These are phyloP conservation scores for Fraxinus americana DNA, from an alignment of 257 asterid genomes.

Conservation along the genomic window DNA sequence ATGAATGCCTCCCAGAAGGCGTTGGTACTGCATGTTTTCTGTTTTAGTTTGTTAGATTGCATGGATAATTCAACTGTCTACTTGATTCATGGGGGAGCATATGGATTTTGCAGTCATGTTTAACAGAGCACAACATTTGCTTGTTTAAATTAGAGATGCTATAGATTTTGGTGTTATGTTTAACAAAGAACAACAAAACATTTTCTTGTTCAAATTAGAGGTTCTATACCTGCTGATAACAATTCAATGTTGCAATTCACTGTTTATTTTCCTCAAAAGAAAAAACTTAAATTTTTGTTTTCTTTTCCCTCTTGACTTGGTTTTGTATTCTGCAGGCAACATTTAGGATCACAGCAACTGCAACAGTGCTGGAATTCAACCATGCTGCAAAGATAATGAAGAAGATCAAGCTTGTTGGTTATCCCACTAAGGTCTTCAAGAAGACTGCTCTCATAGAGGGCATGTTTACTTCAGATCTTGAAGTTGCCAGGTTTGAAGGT, in stretches of 20 bases:
- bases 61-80: not conserved
- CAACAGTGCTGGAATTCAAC: conserved; percentile 88
- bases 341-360: conserved; percentile 94
- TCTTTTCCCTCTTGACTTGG: conserved; percentile 9
- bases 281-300: not conserved
- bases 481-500: conserved; percentile 97
- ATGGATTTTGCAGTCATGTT: not conserved
- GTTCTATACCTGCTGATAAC: not conserved
- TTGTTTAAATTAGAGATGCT: not conserved
- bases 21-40: not conserved
- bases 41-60: not conserved
- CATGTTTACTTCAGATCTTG: conserved; percentile 99
- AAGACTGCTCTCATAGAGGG: conserved; percentile 92
- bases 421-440: conserved; percentile 87
- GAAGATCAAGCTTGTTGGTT: conserved; percentile 89
- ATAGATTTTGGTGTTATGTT: not conserved
- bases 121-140: not conserved
- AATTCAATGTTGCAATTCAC: not conserved
- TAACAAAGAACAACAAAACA: not conserved
- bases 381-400: conserved; percentile 84
- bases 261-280: not conserved
- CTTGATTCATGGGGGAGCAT: not conserved
- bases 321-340: conserved; percentile 55
- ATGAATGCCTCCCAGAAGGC: not conserved
- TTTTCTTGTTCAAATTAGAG: not conserved